Base-by-base conservation (phyloP, 1,139 yeast genomes). In the Lodderomyces beijingensis region DNA sequence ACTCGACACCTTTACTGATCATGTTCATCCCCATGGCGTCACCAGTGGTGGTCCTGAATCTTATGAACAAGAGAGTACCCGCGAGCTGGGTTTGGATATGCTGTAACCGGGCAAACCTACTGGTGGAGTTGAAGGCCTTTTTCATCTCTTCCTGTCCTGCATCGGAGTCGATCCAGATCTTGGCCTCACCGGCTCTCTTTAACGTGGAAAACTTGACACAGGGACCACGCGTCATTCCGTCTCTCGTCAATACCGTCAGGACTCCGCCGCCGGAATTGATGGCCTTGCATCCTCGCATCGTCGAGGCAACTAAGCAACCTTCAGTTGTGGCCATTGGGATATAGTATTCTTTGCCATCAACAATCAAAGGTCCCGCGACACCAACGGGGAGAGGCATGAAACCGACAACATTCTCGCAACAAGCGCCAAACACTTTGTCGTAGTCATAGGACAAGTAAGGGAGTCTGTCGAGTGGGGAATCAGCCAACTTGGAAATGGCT, bases 1-100 rank as follows among this genome's bases (percentile, higher is more conserved):
- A 71, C 58, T 93, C 99, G 33, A 87, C 96, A 58, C 98, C 99
- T 62, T 91, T 91, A 20, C 98, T 91, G 45, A 91, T 93, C 99
- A 91, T 93, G 57, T 91, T 91, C 99, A 91, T 91, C 45, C 98
- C 99, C 99, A 91, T 91, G 13, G 98, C 98, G 67, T 91, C 99
- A 59, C 99, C 99, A 22, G 99, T 91, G 27, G 96, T 88, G 17
- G 99, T 91, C 55, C 89, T 79, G 69, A 91, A 91, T 51, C 98
- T 79, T 49, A 93, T 82, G 53, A 75, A 91, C 49, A 93, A 68
- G 45, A 84, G 68, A 34, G 85, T 84, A 26, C 99, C 98, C n/a
- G 98, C 98, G 57, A 91, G 66, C 2, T 97, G 95, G 18, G 97
- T 87, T 59, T 88, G 85, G 45, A 89, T 70, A 48, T 83, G 82